Percentiles rank a stretch among this genome's conserved stretches.
Evolutionary conservation across 768 basidiomycete species (phyloP).

Genomic region (Trametes gibbosa): DNA sequence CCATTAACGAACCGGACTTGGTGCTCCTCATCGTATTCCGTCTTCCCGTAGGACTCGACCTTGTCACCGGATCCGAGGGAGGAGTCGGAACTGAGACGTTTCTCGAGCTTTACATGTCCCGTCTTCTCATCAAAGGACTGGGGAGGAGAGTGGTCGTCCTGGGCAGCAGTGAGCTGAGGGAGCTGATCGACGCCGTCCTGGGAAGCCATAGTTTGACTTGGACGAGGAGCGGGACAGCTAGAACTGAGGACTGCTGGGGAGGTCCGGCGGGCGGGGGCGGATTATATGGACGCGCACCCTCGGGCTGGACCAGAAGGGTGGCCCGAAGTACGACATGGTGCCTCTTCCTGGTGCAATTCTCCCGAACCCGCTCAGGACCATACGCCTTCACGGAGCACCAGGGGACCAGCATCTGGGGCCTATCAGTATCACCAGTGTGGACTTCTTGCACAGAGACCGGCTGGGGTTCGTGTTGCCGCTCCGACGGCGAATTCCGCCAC

Average conservation of each 20-base stretch:
- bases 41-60: not conserved
- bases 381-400: conserved; percentile 3
- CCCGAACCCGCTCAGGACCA: conserved; percentile 1
- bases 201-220: not conserved
- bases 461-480: not conserved
- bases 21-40: conserved; percentile 10
- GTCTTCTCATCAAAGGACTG: conserved; percentile 16
- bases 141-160: not conserved
- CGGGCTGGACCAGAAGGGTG: not conserved
- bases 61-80: not conserved
- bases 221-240: conserved; percentile 7
- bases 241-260: conserved; percentile 9
- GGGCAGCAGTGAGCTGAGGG: conserved; percentile 10
- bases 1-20: conserved; percentile 22
- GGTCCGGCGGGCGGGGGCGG: not conserved
- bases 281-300: not conserved
- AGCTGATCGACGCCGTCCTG: conserved; percentile 14
- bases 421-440: not conserved
- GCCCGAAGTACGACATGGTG: conserved; percentile 10
- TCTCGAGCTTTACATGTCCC: conserved; percentile 10
- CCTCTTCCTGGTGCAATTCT: conserved; percentile 9
- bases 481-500: not conserved
- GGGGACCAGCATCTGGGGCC: conserved; percentile 3
- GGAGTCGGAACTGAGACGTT: conserved; percentile 12
- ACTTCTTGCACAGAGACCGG: not conserved